phyloP scores from a whole-genome alignment of 148 eudicot species.

The Diospyros lotus region DNA sequence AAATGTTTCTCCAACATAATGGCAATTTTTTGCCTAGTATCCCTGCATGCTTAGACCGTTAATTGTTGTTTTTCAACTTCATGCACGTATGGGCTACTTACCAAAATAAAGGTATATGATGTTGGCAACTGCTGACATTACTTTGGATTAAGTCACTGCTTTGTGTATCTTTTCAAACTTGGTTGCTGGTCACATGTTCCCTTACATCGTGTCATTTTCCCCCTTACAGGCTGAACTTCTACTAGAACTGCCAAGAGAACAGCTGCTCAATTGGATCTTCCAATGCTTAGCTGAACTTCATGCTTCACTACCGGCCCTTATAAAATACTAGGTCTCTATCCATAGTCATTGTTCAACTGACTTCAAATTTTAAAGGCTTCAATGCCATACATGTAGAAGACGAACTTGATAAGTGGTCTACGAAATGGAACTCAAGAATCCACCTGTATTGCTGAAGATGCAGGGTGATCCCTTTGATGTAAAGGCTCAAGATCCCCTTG shows the following conservation, averaged over 20 bases:
- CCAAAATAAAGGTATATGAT: not conserved
- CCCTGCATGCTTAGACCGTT: slow-evolving; percentile 7
- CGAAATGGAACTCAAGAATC: not conserved
- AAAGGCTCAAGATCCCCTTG: slow-evolving; percentile 1
- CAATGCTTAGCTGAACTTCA: slow-evolving; percentile 84
- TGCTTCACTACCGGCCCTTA: slow-evolving; percentile 70
- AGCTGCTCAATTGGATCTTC: slow-evolving; percentile 90
- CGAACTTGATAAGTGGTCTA: not conserved
- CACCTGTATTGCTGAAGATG: not conserved
- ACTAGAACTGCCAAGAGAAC: slow-evolving; percentile 81
- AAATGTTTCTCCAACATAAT: no score
- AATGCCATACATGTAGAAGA: not conserved
- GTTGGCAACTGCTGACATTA: not conserved
- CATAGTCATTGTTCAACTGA: not conserved
- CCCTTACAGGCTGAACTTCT: slow-evolving; percentile 74
- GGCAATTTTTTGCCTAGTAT: not conserved
- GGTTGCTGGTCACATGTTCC: not conserved
- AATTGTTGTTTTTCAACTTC: not conserved
- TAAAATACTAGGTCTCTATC: slow-evolving; percentile 51
- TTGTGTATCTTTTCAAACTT: not conserved
- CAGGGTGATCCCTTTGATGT: not conserved
- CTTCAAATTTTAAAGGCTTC: not conserved
- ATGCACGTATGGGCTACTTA: no score
- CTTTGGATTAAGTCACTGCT: not conserved
- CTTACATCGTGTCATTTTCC: not conserved